These are phyloP conservation scores for Colletotrichum orchidophilum DNA, from an alignment of 2,329 filamentous ascomycete species.

Conservation along the genomic window DNA sequence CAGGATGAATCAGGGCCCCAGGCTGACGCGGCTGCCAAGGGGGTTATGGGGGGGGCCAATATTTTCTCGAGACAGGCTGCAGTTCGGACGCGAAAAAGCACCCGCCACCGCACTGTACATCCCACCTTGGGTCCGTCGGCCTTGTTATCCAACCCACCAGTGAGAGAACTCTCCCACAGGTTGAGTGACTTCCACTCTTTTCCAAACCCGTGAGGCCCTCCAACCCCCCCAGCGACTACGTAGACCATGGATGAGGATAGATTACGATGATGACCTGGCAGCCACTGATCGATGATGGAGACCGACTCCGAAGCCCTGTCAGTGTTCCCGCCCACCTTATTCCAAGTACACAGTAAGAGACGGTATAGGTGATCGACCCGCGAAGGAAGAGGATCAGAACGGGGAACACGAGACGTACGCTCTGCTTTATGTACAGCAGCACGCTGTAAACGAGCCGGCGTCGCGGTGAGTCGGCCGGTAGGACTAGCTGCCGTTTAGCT, in stretches of 20 bases:
- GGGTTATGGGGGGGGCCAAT: neutral
- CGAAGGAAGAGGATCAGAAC: neutral
- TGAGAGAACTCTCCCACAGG: neutral
- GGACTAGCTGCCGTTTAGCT: neutral
- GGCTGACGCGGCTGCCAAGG: constrained; percentile 34
- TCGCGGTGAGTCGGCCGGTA: neutral
- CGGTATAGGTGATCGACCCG: neutral
- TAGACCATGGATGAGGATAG: constrained; percentile 12
- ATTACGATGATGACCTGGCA: neutral
- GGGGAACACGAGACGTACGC: neutral
- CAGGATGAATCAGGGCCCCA: constrained; percentile 31
- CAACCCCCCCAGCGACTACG: neutral
- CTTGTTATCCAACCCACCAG: neutral
- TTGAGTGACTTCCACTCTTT: constrained; percentile 4
- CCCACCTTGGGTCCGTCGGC: neutral
- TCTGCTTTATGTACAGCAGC: neutral
- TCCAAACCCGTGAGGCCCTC: constrained; percentile 2
- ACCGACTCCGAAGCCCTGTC: neutral
- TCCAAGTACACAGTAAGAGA: neutral
- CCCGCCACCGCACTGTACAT: neutral
- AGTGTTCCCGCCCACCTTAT: neutral
- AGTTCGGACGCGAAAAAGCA: constrained; percentile 14
- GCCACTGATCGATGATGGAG: neutral
- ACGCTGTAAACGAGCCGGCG: neutral
- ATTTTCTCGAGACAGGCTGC: constrained; percentile 20